These are phyloP conservation scores for Auriscalpium orientale DNA, from an alignment of 768 basidiomycete species.

Conservation along the genomic window DNA sequence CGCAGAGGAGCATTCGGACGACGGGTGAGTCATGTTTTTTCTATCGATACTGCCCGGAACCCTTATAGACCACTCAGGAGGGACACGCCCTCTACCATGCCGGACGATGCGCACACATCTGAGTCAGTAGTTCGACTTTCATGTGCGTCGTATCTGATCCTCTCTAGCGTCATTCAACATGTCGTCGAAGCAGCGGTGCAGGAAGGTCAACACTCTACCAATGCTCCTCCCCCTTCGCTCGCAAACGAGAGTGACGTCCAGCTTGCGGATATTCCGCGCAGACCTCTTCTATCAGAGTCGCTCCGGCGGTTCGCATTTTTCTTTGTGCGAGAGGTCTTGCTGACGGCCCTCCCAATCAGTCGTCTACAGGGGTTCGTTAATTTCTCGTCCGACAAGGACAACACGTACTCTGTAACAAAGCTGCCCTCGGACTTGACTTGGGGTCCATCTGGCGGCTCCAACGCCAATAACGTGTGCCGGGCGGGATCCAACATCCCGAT, in stretches of 20 bases:
- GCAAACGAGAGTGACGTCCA: background rate
- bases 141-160: too few relatives aligned
- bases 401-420: background rate
- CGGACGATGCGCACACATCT: too few relatives aligned
- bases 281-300: background rate
- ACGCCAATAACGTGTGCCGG: background rate
- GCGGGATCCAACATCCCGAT: background rate
- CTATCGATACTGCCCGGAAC: too few relatives aligned
- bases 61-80: too few relatives aligned
- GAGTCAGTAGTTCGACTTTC: too few relatives aligned
- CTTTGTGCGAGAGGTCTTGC: background rate
- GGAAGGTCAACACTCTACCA: background rate
- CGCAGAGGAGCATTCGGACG: too few relatives aligned
- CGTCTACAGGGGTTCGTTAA: background rate
- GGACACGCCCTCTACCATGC: too few relatives aligned
- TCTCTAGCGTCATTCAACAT: background rate
- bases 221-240: background rate
- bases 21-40: too few relatives aligned
- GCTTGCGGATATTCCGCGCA: background rate
- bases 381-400: background rate
- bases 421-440: background rate
- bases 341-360: background rate
- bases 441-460: background rate
- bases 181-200: background rate
- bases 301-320: background rate